phyloP scores from a whole-genome alignment of 805 yeast species.

The Candida wancherniae region DNA sequence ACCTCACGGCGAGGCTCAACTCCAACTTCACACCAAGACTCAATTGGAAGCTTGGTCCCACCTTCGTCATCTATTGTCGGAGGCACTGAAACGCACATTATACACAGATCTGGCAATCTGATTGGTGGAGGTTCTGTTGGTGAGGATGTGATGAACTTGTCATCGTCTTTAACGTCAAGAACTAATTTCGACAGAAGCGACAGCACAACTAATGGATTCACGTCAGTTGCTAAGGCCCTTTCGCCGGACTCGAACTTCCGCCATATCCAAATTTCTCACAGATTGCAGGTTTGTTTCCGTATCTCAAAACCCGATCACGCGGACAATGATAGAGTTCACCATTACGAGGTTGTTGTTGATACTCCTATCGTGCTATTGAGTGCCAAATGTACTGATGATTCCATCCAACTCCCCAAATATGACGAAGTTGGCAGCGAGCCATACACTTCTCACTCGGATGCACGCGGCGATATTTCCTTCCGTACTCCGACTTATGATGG shows the following conservation, averaged over 20 bases:
- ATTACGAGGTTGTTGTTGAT: conserved; percentile 76
- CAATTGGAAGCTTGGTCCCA: conserved; percentile 7
- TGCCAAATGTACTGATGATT: conserved; percentile 37
- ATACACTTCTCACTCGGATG: conserved; percentile 1
- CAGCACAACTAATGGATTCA: conserved; percentile 32
- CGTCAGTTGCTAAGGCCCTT: conserved; percentile 36
- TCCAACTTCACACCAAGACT: conserved; percentile 3
- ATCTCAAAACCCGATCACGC: conserved; percentile 57
- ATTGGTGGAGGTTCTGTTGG: conserved; percentile 7
- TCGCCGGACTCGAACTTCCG: conserved; percentile 63
- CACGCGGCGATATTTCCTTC: conserved; percentile 24
- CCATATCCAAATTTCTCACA: conserved; percentile 59
- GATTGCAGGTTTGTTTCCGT: conserved; percentile 66
- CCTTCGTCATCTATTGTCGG: conserved; percentile 35
- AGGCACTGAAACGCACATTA: conserved; percentile 34
- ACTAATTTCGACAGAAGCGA: conserved; percentile 20
- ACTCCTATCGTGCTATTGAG: conserved; percentile 57
- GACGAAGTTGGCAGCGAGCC: conserved; percentile 20
- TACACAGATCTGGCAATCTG: conserved; percentile 18
- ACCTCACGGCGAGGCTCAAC: background rate
- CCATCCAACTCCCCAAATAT: conserved; percentile 38
- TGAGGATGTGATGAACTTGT: conserved; percentile 25
- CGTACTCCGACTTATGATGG: conserved; percentile 35
- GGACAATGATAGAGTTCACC: conserved; percentile 49
- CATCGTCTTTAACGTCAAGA: conserved; percentile 28